Conservation (phyloP, 176 grass and related monocot species). For the Aechmea fasciata region DNA sequence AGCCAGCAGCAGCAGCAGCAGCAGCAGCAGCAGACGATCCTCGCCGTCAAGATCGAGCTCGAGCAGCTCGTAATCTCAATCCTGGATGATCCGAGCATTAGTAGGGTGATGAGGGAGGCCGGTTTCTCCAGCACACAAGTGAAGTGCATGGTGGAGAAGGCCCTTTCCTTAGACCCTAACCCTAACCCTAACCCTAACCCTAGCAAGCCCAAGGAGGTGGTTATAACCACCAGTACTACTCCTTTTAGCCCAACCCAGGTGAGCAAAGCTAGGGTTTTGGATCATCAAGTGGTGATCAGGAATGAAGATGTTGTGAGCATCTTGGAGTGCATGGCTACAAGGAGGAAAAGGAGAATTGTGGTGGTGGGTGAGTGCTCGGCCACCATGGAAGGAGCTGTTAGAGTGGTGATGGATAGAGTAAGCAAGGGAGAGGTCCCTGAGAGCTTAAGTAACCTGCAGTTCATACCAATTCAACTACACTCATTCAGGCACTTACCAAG, state of each 20-base stretch:
- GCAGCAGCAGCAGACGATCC: constrained; percentile 45
- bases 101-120: constrained; percentile 93
- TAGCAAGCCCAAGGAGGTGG: constrained; percentile 22
- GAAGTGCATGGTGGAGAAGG: constrained; percentile 85
- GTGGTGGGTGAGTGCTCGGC: constrained; percentile 55
- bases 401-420: constrained; percentile 42
- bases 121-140: constrained; percentile 93
- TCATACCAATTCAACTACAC: constrained; percentile 51
- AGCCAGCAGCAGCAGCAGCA: constrained; percentile 38
- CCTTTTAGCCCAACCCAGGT: constrained; percentile 13
- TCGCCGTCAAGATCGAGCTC: constrained; percentile 80
- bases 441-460: constrained; percentile 38
- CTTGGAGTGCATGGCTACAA: constrained; percentile 37
- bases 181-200: constrained; percentile 46
- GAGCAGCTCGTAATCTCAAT: constrained; percentile 94
- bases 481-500: constrained; percentile 45
- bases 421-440: constrained; percentile 46
- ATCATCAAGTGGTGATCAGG: constrained; percentile 19
- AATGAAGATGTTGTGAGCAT: constrained; percentile 51
- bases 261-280: constrained; percentile 30
- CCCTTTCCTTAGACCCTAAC: constrained; percentile 30
- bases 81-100: constrained; percentile 91
- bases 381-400: constrained; percentile 38
- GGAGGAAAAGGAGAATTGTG: constrained; percentile 49
- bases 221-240: constrained; percentile 8